A percentile compares a stretch with the other conserved stretches of the same genome.
These are phyloP conservation scores for Neoascochyta sp. DNA, from an alignment of 2,329 filamentous ascomycete genomes.

Conservation along the genomic window DNA sequence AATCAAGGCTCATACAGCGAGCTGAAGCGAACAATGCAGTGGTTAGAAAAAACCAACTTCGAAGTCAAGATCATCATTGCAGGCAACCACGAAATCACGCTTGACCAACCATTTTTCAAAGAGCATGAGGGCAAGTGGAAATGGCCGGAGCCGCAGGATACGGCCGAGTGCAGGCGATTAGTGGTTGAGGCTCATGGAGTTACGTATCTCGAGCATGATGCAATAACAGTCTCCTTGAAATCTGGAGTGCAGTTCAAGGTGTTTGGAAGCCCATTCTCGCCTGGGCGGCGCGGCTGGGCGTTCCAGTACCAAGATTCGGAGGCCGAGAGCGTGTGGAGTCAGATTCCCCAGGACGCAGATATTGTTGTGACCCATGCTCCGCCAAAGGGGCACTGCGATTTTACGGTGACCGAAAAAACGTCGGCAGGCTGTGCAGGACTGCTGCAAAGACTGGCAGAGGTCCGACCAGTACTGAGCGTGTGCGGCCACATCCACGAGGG, in stretches of 20 bases:
- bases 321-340: conserved; percentile 54
- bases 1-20: conserved; percentile 62
- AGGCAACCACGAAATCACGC: conserved; percentile 72
- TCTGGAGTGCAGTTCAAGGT: conserved; percentile 61
- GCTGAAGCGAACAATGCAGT: conserved; percentile 59
- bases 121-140: conserved; percentile 54
- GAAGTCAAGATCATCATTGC: conserved; percentile 68
- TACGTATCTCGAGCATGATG: conserved; percentile 62
- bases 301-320: conserved; percentile 57
- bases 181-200: conserved; percentile 51
- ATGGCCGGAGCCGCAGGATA: conserved; percentile 54
- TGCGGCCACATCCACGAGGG: conserved; percentile 71
- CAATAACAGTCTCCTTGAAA: conserved; percentile 53
- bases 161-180: conserved; percentile 53
- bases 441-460: conserved; percentile 54
- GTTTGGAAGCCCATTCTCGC: conserved; percentile 69
- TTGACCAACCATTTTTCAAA: conserved; percentile 61
- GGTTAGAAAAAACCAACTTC: conserved; percentile 65
- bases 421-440: conserved; percentile 62
- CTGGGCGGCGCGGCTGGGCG: conserved; percentile 56
- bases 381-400: conserved; percentile 57
- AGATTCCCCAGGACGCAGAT: conserved; percentile 60
- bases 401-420: conserved; percentile 18
- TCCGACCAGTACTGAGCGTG: conserved; percentile 62
- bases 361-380: conserved; percentile 71